A percentile compares a stretch with the other conserved stretches of the same genome.
These are phyloP conservation scores for Clonostachys byssicola DNA, from an alignment of 2,329 filamentous ascomycete genomes.

Conservation along the genomic window DNA sequence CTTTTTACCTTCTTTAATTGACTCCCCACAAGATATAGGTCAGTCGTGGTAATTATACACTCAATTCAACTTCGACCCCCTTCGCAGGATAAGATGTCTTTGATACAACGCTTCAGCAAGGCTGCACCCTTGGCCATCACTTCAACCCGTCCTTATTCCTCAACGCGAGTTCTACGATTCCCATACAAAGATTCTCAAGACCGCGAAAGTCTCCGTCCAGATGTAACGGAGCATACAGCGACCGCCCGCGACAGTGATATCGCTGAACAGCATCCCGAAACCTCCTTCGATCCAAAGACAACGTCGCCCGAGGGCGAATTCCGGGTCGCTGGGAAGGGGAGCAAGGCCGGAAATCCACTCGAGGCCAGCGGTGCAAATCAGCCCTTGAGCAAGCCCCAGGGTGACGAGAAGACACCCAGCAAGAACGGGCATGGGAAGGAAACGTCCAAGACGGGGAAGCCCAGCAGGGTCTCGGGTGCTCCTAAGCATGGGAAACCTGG, in stretches of 20 bases:
- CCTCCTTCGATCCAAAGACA: slow-evolving; percentile 65
- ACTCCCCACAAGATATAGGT: too few species aligned
- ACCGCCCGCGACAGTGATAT: slow-evolving; percentile 60
- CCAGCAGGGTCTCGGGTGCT: too few species aligned
- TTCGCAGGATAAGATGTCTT: too few species aligned
- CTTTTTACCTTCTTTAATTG: too few species aligned
- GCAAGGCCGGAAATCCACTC: slow-evolving; percentile 22
- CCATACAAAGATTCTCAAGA: slow-evolving; percentile 51
- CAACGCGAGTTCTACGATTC: slow-evolving; percentile 10
- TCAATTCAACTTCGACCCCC: too few species aligned
- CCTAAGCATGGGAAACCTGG: too few species aligned
- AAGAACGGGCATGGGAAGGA: slow-evolving; percentile 23
- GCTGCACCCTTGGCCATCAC: too few species aligned
- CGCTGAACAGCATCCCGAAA: slow-evolving; percentile 47
- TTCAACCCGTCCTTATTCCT: too few species aligned
- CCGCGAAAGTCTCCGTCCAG: slow-evolving; percentile 60
- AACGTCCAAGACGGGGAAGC: slow-evolving; percentile 16
- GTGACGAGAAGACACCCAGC: slow-evolving; percentile 25
- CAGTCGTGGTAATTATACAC: too few species aligned
- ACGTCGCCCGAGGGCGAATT: slow-evolving; percentile 58
- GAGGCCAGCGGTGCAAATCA: slow-evolving; percentile 39
- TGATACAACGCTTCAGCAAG: too few species aligned
- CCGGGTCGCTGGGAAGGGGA: slow-evolving; percentile 28
- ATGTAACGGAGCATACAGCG: slow-evolving; percentile 63
- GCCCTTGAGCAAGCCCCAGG: slow-evolving; percentile 31